Evolutionary conservation across 768 basidiomycete genomes (phyloP), one percentile per base, ranked within the genome.

Genomic region (Suillus subalutaceus): DNA sequence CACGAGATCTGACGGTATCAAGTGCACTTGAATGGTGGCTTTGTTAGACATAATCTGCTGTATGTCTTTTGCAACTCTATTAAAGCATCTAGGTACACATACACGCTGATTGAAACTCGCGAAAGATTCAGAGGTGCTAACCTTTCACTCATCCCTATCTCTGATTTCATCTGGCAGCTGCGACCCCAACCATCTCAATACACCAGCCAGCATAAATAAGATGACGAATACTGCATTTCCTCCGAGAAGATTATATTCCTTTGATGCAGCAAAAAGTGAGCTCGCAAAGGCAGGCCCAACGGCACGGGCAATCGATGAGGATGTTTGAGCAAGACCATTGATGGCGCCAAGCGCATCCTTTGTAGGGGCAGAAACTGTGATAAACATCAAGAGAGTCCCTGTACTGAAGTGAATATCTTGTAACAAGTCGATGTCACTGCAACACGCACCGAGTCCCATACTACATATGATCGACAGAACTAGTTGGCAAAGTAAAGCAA

Each of bases 341-440:
- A 83, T 85, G 6, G 87, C 83, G 13, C 88, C 88, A 6, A 89
- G 78, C 0, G 85, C 83, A 23, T 76, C 77, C 63, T 80, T 82
- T 65, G 82, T 84, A 0, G 88, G 87, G 1, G 87, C 78, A 2
- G 85, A 83, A 35, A 80, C 79, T 3, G 83, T 87, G 60, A 88
- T 76, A 63, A 82, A 86, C 68, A 88, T 82, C 62, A 83, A 84
- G n/a, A 87, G 81, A 52, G 83, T 83, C 30, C 82, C 87, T 86
- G 57, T 10, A 69, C 65, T 9, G 55, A n/a, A 4, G 61, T 69
- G 37, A 71, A 63, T 50, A 23, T 37, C 58, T 65, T n/a, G 0
- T 26, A 58, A 44, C 26, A 32, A 38, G 12, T 53, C 15, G 38
- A 7, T 32, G 20, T 41, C 12, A 52, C 15, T 3, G 52, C 35